Conservation (phyloP, 352 stramenopile species). For the Thalassiosira mediterranea region DNA sequence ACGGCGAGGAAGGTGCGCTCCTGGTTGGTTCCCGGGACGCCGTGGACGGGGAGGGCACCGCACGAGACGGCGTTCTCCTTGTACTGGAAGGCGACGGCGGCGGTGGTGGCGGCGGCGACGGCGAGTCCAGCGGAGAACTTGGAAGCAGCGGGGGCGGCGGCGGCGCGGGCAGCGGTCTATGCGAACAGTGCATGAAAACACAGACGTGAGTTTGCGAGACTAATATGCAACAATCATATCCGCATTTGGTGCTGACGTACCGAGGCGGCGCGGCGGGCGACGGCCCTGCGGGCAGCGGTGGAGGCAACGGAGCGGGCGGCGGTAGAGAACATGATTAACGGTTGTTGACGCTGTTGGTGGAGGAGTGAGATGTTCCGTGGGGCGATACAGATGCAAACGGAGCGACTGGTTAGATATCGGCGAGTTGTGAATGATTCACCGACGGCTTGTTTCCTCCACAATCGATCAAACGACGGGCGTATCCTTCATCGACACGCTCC, state of each 20-base stretch:
- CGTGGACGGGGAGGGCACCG: conserved; percentile 70
- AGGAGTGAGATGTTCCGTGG: not conserved
- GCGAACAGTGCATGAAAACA: too few relatives aligned
- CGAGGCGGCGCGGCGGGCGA: conserved; percentile 11
- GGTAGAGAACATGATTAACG: conserved; percentile 43
- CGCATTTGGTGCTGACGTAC: too few relatives aligned
- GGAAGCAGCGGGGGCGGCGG: conserved; percentile 6
- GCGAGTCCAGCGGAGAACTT: conserved; percentile 33
- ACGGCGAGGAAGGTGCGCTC: conserved; percentile 95
- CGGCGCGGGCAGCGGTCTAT: conserved; percentile 9
- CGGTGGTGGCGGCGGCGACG: conserved; percentile 18
- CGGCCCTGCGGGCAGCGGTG: conserved; percentile 25
- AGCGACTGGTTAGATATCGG: not conserved
- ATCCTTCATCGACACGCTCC: too few relatives aligned
- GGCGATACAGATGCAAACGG: not conserved
- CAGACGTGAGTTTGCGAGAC: too few relatives aligned
- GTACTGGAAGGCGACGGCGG: conserved; percentile 8
- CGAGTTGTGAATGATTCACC: too few relatives aligned
- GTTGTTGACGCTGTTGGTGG: not conserved
- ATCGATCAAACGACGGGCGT: too few relatives aligned
- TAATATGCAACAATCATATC: too few relatives aligned
- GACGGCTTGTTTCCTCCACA: too few relatives aligned
- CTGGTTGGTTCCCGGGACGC: conserved; percentile 89
- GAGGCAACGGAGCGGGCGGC: conserved; percentile 33
- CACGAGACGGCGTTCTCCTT: conserved; percentile 23